A percentile compares a stretch with the other conserved stretches of the same genome.
Conservation (phyloP, 2,329 filamentous ascomycete species). For the Fusarium buxicola region DNA sequence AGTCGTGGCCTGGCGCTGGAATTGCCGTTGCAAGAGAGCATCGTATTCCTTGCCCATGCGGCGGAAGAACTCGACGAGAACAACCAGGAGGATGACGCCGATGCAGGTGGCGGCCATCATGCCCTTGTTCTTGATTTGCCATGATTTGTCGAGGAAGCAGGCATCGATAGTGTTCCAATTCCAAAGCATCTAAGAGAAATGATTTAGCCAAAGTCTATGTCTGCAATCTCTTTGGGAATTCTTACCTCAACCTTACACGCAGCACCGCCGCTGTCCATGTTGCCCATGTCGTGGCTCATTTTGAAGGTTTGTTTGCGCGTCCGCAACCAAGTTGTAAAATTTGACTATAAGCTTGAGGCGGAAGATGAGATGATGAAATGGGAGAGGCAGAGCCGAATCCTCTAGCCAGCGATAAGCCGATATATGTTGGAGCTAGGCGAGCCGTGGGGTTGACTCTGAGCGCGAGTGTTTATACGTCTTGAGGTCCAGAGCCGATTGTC, state of each 20-base stretch:
- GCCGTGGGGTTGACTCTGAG: background rate
- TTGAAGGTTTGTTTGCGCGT: slow-evolving; percentile 2
- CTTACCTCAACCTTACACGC: slow-evolving; percentile 51
- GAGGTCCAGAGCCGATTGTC: background rate
- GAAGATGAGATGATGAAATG: background rate
- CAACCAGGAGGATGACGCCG: slow-evolving; percentile 77
- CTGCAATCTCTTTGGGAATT: background rate
- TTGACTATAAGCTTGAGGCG: background rate
- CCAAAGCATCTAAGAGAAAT: slow-evolving; percentile 75
- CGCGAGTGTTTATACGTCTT: slow-evolving; percentile 10
- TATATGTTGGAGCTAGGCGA: background rate
- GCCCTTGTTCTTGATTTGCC: slow-evolving; percentile 76
- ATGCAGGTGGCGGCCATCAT: slow-evolving; percentile 86
- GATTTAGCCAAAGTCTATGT: slow-evolving; percentile 4
- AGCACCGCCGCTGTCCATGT: slow-evolving; percentile 28
- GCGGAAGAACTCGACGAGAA: slow-evolving; percentile 77
- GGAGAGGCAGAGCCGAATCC: background rate
- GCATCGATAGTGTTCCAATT: slow-evolving; percentile 80
- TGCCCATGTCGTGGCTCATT: slow-evolving; percentile 38
- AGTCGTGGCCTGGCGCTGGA: slow-evolving; percentile 48
- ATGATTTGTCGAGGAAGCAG: slow-evolving; percentile 76
- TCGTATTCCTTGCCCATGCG: slow-evolving; percentile 80
- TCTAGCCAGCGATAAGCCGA: background rate
- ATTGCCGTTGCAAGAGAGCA: slow-evolving; percentile 68
- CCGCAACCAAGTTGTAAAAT: background rate